Evolutionary conservation across 345 rosid species (phyloP), one percentile per base, ranked within the genome.

Genomic region (Diplotaxis tenuifolia): DNA sequence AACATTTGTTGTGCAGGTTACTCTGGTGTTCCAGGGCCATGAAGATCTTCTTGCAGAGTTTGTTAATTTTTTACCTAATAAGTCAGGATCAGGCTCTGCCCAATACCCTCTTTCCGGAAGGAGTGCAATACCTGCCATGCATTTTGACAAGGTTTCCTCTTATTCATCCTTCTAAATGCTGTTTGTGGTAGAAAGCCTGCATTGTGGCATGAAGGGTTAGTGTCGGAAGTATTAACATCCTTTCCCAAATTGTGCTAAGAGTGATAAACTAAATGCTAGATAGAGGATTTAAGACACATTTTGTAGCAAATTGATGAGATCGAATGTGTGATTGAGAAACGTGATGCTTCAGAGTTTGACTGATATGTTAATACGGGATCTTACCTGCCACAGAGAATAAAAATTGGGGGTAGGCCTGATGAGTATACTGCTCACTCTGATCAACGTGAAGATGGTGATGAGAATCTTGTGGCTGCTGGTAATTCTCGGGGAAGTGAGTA

Each of bases 21-120:
- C 96, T 70, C 10, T 74, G 22, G 89, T 96, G 72, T 92, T 96
- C 76, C 82, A 80, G 59, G 91, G 82, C 74, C 99, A 96, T 62
- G 52, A 69, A 34, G 99, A 96, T 85, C 85, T 96, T 58, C 99
- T 96, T 52, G 54, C 36, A 65, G 99, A 92, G 82, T 96, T 96
- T 74, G 81, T 84, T 62, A 86, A 89, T 80, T 96, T 96, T 81
- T 86, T 96, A 57, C 99, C 99, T 16, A 91, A 96, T 79, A 27
- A 68, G 64, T 86, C 97, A 47, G 86, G 79, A 50, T 59, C 97
- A 61, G 85, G 75, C 53, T 81, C 87, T 65, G 74, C 69, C 69
- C 70, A 78, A 60, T 70, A 66, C 80, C 82, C 67, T 74, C 79
- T 79, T 60, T 70, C 92, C 28, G 88, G 82, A 59, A 86, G 88